phyloP scores from a whole-genome alignment of 495 filamentous ascomycete genomes.

The Echria macrotheca region DNA sequence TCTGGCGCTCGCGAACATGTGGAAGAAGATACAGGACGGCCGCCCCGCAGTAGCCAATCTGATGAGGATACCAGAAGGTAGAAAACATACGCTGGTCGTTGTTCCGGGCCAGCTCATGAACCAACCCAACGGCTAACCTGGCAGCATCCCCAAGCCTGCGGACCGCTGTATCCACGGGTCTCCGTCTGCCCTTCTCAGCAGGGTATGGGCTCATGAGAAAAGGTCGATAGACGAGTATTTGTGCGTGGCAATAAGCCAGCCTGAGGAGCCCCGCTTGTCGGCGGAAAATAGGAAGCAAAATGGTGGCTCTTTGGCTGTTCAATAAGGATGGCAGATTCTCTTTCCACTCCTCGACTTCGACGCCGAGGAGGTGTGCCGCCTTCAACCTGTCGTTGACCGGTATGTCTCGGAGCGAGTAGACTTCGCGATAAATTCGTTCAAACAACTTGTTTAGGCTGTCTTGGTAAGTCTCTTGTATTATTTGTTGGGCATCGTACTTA shows the following conservation, averaged over 20 bases:
- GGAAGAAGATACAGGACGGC: constrained; percentile 12
- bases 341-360: constrained; percentile 30
- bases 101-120: constrained; percentile 12
- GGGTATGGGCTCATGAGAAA: constrained; percentile 34
- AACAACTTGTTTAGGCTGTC: constrained; percentile 19
- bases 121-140: constrained; percentile 31
- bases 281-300: constrained; percentile 47
- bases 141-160: constrained; percentile 43
- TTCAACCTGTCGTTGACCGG: constrained; percentile 35
- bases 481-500: no score
- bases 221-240: constrained; percentile 53
- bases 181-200: constrained; percentile 10
- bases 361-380: constrained; percentile 34
- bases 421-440: constrained; percentile 42
- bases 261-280: constrained; percentile 51
- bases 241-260: constrained; percentile 48
- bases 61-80: constrained; percentile 18
- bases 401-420: constrained; percentile 43
- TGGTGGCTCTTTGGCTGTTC: constrained; percentile 33
- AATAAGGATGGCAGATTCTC: constrained; percentile 40
- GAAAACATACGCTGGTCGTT: constrained; percentile 19
- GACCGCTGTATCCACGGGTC: constrained; percentile 31
- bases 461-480: no score
- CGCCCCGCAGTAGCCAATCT: constrained; percentile 17
- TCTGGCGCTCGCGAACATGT: constrained; percentile 18